Percentiles rank a stretch among this genome's conserved stretches.
phyloP scores from a whole-genome alignment of 2,329 filamentous ascomycete genomes.

The Colletotrichum euphorbiae region DNA sequence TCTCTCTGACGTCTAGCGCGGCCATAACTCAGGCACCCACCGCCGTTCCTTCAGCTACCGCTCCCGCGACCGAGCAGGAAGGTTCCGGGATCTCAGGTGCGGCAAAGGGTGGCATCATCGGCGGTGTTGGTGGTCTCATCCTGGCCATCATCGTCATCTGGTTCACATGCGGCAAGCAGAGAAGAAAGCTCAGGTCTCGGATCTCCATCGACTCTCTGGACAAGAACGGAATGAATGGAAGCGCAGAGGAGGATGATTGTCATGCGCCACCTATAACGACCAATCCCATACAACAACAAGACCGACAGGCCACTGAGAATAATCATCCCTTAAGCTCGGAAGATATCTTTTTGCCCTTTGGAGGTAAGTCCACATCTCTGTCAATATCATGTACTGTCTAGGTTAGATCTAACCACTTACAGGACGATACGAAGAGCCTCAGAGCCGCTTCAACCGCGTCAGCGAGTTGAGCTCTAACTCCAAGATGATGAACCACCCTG shows the following conservation, averaged over 20 bases:
- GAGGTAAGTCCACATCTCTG: constrained; percentile 50
- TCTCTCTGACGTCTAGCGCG: background rate
- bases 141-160: constrained; percentile 41
- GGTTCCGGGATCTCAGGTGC: constrained; percentile 6
- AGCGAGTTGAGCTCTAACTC: constrained; percentile 16
- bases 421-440: constrained; percentile 38
- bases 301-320: constrained; percentile 41
- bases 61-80: background rate
- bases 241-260: constrained; percentile 45
- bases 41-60: constrained; percentile 2
- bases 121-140: constrained; percentile 36
- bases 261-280: constrained; percentile 42
- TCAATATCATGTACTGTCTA: background rate
- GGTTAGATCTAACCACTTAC: constrained; percentile 12
- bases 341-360: constrained; percentile 59
- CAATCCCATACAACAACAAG: constrained; percentile 44
- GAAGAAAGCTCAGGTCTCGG: constrained; percentile 28
- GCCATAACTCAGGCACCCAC: background rate
- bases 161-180: constrained; percentile 39
- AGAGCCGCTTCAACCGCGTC: constrained; percentile 36
- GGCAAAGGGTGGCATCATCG: constrained; percentile 26
- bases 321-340: constrained; percentile 40
- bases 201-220: constrained; percentile 29
- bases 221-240: constrained; percentile 39
- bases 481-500: constrained; percentile 39